A percentile compares a stretch with the other conserved stretches of the same genome.
Evolutionary conservation across 2,329 filamentous ascomycete genomes (phyloP).

Genomic region (Calycina herbarum): DNA sequence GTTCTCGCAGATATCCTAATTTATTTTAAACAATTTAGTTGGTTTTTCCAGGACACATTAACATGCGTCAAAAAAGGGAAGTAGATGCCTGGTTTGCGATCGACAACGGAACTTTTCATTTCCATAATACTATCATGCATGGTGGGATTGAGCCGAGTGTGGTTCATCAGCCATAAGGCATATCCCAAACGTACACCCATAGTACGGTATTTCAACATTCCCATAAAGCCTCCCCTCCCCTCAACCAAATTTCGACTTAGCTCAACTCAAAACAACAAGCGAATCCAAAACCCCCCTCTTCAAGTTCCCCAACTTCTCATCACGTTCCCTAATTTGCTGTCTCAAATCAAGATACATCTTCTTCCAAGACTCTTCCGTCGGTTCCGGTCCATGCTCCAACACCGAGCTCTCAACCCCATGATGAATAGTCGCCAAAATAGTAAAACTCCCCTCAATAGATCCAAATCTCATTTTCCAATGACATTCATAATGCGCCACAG

Average conservation of each 20-base stretch:
- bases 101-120: neutral
- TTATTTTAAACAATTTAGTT: too few relatives aligned
- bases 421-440: conserved; percentile 48
- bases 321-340: conserved; percentile 57
- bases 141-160: neutral
- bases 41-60: too few relatives aligned
- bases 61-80: neutral
- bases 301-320: conserved; percentile 51
- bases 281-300: conserved; percentile 45
- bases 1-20: too few relatives aligned
- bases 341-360: conserved; percentile 57
- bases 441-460: conserved; percentile 52
- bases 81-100: neutral
- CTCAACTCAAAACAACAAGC: conserved; percentile 22
- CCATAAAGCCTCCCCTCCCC: neutral
- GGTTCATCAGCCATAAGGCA: neutral
- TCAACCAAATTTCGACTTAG: neutral
- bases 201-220: neutral
- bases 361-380: conserved; percentile 46
- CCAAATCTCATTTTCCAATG: conserved; percentile 59
- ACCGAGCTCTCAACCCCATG: conserved; percentile 23
- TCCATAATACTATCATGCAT: neutral
- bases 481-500: conserved; percentile 49
- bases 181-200: neutral
- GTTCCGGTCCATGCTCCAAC: conserved; percentile 24